Percentiles rank a stretch among this genome's conserved stretches.
Conservation (phyloP, 768 basidiomycete genomes). For the Tylopilus felleus region DNA sequence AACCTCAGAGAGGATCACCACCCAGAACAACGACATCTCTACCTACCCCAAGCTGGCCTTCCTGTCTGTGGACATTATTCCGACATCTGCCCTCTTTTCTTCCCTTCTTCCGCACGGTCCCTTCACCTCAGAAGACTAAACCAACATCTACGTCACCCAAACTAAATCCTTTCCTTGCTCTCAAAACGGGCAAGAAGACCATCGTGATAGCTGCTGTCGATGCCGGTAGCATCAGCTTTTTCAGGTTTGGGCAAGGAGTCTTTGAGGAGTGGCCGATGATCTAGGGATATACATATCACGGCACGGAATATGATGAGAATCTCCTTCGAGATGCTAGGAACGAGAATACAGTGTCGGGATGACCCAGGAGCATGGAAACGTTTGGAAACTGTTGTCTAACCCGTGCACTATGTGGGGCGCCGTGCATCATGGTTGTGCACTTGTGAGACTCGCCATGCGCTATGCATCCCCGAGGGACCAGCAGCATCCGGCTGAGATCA, state of each 20-base stretch:
- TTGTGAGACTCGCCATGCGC: no score
- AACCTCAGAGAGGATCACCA: constrained; percentile 3
- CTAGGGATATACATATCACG: neutral
- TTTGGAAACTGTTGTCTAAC: no score
- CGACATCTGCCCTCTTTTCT: constrained; percentile 6
- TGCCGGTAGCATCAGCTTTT: constrained; percentile 82
- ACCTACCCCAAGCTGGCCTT: neutral
- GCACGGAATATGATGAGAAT: neutral
- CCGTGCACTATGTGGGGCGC: no score
- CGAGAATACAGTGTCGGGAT: no score
- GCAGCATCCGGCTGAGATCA: no score
- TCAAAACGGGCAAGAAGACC: constrained; percentile 82
- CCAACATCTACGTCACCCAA: constrained; percentile 32
- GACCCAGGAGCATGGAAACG: no score
- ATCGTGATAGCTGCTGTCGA: constrained; percentile 88
- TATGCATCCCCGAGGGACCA: no score
- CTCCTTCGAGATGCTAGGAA: neutral
- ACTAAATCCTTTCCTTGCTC: constrained; percentile 71
- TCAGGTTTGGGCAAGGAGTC: constrained; percentile 78
- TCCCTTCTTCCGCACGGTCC: neutral
- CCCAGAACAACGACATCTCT: neutral
- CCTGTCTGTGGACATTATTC: neutral
- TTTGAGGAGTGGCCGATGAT: constrained; percentile 84
- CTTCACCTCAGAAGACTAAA: constrained; percentile 24
- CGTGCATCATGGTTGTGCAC: no score